Base-by-base conservation (phyloP, 1,284 basidiomycete genomes). In the Tylopilus orsonianus region DNA sequence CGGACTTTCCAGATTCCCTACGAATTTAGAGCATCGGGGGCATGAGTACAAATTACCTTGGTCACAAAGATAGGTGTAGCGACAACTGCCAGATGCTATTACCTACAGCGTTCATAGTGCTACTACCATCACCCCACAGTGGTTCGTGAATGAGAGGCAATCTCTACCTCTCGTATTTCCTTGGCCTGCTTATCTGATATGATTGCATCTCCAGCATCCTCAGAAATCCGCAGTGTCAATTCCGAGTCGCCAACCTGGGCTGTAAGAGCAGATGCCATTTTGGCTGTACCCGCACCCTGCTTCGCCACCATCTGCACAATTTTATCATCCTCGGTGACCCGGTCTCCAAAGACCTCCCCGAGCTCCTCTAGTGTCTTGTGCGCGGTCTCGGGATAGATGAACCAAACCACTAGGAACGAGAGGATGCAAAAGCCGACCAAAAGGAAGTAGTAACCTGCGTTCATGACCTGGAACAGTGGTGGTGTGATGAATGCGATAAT, bases 401-500 rank as follows among this genome's bases (percentile, higher is more conserved):
- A 65, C 54, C 61, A 77, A 22, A 80, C 75, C 22, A 77, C 65
- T 5, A 71, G n/a, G n/a, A 71, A 67, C 2, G 74, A 75, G 40
- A 73, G 44, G 46, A 72, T 37, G 52, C 74, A 73, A 54, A 72
- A 77, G 24, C 70, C 74, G 32, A 71, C 63, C 47, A 80, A 65
- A 35, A 78, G 58, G 58, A 80, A 79, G 62, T 78, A 80, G 58
- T 75, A 78, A 0, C 73, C 74, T 14, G 69, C 76, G 5, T 61
- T 60, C 56, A 80, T 65, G 34, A 57, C 57, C 4, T 65, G 47
- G 57, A 79, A 79, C 41, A 78, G 66, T 0, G 75, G 72, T 0
- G 78, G 78, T 0, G 78, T 76, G 57, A 76, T 70, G 64, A 80
- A 80, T 1, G 77, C 78, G 53, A 80, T 65, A 60, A 77, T 59